A percentile compares a stretch with the other conserved stretches of the same genome.
Conservation (phyloP, 2,329 filamentous ascomycete species). For the Aureobasidium sp. region DNA sequence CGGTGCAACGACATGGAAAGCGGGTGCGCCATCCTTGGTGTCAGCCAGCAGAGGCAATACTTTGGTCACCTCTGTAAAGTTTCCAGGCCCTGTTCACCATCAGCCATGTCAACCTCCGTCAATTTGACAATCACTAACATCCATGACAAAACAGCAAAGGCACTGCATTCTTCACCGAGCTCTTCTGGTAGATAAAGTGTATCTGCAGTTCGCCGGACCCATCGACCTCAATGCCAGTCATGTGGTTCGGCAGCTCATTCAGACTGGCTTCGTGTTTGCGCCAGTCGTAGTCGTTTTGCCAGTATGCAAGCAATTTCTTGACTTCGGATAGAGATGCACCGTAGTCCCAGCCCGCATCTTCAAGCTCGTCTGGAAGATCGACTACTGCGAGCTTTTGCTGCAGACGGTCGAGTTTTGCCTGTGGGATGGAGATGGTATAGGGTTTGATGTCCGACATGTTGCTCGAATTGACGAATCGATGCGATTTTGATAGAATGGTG, state of each 20-base stretch:
- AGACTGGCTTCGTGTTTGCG: constrained; percentile 50
- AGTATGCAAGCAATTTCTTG: constrained; percentile 51
- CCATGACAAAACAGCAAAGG: constrained; percentile 62
- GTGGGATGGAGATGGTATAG: not conserved
- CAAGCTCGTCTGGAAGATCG: constrained; percentile 26
- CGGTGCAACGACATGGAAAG: constrained; percentile 45
- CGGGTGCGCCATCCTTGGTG: constrained; percentile 47
- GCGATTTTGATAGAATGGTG: not conserved
- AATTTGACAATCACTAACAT: constrained; percentile 29
- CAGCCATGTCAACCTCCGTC: not conserved
- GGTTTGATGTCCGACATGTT: not conserved
- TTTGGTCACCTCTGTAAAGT: constrained; percentile 60
- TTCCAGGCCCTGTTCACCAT: constrained; percentile 48
- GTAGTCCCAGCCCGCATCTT: constrained; percentile 48
- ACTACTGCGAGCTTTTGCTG: constrained; percentile 2
- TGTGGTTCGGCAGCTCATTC: constrained; percentile 56
- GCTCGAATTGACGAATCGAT: not conserved
- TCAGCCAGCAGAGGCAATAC: constrained; percentile 50
- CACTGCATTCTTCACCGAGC: constrained; percentile 45
- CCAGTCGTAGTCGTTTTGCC: constrained; percentile 56
- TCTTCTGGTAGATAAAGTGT: constrained; percentile 58
- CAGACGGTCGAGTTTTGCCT: not conserved
- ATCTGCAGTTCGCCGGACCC: constrained; percentile 55
- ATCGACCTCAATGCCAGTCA: constrained; percentile 46
- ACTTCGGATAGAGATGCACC: constrained; percentile 55